Evolutionary conservation across 192 early-diverging fungal genomes (phyloP), one percentile per base, ranked within the genome.

Genomic region (Phlyctochytrium bullatum): DNA sequence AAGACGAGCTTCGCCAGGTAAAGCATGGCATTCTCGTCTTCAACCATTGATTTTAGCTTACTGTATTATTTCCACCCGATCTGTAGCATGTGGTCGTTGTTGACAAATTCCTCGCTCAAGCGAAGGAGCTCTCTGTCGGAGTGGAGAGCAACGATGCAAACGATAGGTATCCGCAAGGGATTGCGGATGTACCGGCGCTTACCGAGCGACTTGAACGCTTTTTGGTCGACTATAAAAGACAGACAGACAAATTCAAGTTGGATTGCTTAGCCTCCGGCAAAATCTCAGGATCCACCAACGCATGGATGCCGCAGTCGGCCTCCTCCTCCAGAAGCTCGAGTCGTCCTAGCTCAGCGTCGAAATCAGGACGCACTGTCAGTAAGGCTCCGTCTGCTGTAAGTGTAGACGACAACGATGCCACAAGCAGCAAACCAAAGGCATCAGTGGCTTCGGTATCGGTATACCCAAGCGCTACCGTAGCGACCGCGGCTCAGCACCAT

Each of bases 41-140:
- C 16, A 57, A 14, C 10, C 20, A 24, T 57, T 6, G 14, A 20
- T 47, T 47, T 47, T 47, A n/a, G n/a, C n/a, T n/a, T n/a, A 50
- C 10, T 14, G n/a, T 50, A n/a, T 14, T 50, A 50, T 50, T 50
- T 50, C 10, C 10, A 50, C n/a, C n/a, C n/a, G 40, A 50, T 52
- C 25, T n/a, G n/a, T 29, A 68, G 68, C 68, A 69, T 54, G 52
- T 69, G 6, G 60, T 30, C 17, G 52, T 69, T 14, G 47, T 69
- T 12, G 68, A 69, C 6, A 25, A 51, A 33, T 69, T 69, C 35
- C 51, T 69, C 10, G 36, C n/a, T 30, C 68, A 69, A 36, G 68
- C 68, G 12, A 69, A 52, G 28, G 68, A 69, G 16, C 35, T 69
- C 12, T 50, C 62, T 25, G 23, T 69, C 34, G 68, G 52, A 1